A percentile compares a stretch with the other conserved stretches of the same genome.
These are phyloP conservation scores for Arthrinium puccinioides DNA, from an alignment of 2,329 filamentous ascomycete genomes.

Conservation along the genomic window DNA sequence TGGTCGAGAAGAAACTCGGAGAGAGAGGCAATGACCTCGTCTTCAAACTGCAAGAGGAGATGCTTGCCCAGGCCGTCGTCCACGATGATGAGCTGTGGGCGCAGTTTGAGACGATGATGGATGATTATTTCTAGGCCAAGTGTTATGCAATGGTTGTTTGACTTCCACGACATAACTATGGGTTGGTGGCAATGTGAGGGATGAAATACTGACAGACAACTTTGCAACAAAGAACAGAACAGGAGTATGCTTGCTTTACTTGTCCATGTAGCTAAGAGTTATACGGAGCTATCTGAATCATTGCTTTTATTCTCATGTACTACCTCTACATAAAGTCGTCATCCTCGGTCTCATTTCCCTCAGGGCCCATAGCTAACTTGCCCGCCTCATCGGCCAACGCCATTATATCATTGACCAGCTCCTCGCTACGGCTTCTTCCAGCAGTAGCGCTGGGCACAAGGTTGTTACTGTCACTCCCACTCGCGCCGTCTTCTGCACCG, in stretches of 20 bases:
- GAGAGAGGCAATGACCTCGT: neutral
- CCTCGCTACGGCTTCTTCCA: slow-evolving; percentile 17
- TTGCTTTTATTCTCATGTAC: too few relatives aligned
- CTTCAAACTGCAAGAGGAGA: neutral
- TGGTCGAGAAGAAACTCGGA: neutral
- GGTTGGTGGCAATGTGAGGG: too few relatives aligned
- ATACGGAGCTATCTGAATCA: too few relatives aligned
- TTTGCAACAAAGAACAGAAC: too few relatives aligned
- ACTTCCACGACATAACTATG: too few relatives aligned
- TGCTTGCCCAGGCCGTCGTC: neutral
- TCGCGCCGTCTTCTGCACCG: slow-evolving; percentile 7
- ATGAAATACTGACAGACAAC: too few relatives aligned
- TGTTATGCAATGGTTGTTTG: too few relatives aligned
- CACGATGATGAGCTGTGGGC: neutral
- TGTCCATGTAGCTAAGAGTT: too few relatives aligned
- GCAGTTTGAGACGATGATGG: neutral
- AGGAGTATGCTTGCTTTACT: too few relatives aligned
- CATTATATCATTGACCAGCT: slow-evolving; percentile 24
- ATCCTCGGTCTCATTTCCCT: slow-evolving; percentile 6
- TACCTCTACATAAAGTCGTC: slow-evolving; percentile 10
- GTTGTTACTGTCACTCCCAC: neutral
- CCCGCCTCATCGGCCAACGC: slow-evolving; percentile 15
- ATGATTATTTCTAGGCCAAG: too few relatives aligned
- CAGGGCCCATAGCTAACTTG: slow-evolving; percentile 8
- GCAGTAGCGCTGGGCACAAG: neutral